Conservation (phyloP, 176 grass and related monocot genomes). For the Lolium rigidum region DNA sequence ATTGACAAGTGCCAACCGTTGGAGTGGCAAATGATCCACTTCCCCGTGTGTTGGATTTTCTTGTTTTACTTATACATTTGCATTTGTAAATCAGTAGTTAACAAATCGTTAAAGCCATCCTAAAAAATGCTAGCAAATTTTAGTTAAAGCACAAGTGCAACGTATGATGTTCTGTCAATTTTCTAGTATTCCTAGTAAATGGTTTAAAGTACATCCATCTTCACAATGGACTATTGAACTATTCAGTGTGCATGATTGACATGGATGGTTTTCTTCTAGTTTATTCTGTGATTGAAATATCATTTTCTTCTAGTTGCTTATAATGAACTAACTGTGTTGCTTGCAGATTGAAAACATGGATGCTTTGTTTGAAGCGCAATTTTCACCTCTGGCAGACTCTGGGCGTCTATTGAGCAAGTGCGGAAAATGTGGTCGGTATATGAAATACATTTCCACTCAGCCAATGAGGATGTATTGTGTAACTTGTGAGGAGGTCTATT, state of each 20-base stretch:
- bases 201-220: not conserved
- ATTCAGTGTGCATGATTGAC: not conserved
- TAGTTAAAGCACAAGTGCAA: not conserved
- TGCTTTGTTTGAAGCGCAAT: slow-evolving; percentile 96
- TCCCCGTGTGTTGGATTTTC: not conserved
- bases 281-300: slow-evolving; percentile 3
- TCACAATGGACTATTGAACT: not conserved
- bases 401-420: slow-evolving; percentile 94
- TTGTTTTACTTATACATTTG: slow-evolving; percentile 12
- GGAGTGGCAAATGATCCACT: slow-evolving; percentile 6
- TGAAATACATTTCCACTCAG: slow-evolving; percentile 93
- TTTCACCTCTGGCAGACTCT: slow-evolving; percentile 93
- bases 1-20: slow-evolving; percentile 7
- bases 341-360: slow-evolving; percentile 99
- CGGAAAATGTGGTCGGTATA: slow-evolving; percentile 92
- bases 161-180: not conserved
- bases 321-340: slow-evolving; percentile 27
- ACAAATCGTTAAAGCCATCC: not conserved
- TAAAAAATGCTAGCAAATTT: slow-evolving; percentile 10
- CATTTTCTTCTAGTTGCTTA: slow-evolving; percentile 36
- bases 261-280: not conserved
- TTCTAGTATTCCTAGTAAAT: not conserved
- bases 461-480: slow-evolving; percentile 86
- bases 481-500: slow-evolving; percentile 97
- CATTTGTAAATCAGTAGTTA: slow-evolving; percentile 15